Conservation (phyloP, 164 flowering plant species). For the Brasenia schreberi region DNA sequence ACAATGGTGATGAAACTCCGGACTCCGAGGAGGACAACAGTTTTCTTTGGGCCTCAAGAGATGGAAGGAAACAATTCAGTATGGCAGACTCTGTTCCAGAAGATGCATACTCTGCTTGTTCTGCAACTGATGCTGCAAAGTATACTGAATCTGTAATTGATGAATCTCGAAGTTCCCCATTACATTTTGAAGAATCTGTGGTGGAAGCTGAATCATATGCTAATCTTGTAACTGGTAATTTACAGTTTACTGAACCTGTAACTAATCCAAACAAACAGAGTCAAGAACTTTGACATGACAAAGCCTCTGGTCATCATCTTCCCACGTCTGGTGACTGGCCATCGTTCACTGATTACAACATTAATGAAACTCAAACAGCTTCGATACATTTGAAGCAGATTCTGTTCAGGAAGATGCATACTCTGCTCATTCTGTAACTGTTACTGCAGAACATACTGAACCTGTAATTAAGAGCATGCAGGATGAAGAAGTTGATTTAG, state of each 20-base stretch:
- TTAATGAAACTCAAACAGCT: background rate
- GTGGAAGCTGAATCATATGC: background rate
- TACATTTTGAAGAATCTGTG: background rate
- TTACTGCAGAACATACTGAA: too few species aligned
- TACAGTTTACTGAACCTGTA: background rate
- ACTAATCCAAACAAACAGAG: background rate
- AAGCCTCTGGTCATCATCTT: background rate
- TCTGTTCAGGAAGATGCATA: background rate
- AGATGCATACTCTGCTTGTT: background rate
- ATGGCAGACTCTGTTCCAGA: background rate
- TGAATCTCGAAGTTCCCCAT: background rate
- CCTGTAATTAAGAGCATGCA: background rate
- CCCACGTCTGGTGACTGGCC: background rate
- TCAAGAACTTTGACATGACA: too few species aligned
- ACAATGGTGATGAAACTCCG: background rate
- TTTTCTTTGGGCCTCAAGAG: background rate
- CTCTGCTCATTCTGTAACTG: too few species aligned
- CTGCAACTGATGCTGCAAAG: too few species aligned
- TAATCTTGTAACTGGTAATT: background rate
- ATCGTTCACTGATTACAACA: background rate
- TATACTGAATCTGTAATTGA: too few species aligned
- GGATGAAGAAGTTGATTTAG: background rate
- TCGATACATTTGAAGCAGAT: background rate
- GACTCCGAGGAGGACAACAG: too few species aligned
- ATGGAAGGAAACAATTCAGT: too few species aligned